These are phyloP conservation scores for Hydrangea macrophylla DNA, from an alignment of 148 eudicot genomes.

Conservation along the genomic window DNA sequence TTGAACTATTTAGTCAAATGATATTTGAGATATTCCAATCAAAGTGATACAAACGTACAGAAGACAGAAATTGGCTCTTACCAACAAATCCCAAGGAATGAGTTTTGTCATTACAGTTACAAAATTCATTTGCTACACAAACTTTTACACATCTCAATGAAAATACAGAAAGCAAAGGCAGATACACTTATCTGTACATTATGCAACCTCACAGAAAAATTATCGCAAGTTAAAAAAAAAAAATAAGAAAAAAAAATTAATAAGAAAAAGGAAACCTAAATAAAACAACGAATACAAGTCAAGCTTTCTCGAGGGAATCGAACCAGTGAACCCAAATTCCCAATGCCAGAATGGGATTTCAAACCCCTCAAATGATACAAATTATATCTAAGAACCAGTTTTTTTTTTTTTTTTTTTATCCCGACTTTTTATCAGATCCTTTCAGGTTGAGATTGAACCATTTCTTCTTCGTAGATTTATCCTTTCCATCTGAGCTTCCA, in stretches of 20 bases:
- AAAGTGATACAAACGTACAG: not conserved
- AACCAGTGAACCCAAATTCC: not conserved
- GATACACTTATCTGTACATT: not conserved
- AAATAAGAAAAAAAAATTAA: no score
- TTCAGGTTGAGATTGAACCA: constrained; percentile 87
- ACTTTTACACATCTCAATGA: constrained; percentile 2
- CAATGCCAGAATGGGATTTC: constrained; percentile 11
- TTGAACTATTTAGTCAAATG: no score
- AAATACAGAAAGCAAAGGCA: not conserved
- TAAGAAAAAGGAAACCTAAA: no score
- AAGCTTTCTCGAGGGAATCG: constrained; percentile 2
- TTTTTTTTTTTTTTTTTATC: no score
- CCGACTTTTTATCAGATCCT: constrained; percentile 62
- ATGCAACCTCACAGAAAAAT: not conserved
- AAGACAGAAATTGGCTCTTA: no score
- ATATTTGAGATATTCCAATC: not conserved
- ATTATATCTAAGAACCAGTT: not conserved
- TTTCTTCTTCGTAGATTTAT: constrained; percentile 73
- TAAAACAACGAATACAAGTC: constrained; percentile 1
- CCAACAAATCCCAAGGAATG: not conserved
- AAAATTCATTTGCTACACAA: constrained; percentile 1
- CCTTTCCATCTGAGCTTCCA: constrained; percentile 80
- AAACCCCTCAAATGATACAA: constrained; percentile 4
- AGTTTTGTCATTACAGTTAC: not conserved
- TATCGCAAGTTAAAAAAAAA: not conserved